Conservation (phyloP, 805 yeast species). For the Millerozyma acaciae region DNA sequence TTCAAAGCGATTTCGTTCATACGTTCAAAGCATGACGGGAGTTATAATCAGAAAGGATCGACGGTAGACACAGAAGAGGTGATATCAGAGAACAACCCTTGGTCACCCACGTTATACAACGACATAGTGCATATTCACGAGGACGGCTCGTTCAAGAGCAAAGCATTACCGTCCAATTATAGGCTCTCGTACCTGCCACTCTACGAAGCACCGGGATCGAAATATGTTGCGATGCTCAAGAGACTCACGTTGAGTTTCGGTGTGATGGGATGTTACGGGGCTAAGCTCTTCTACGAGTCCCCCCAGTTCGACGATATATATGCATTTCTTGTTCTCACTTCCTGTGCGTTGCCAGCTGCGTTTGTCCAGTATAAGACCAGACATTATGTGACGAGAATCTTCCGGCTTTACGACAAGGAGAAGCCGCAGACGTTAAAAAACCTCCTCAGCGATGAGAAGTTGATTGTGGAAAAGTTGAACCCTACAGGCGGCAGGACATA, state of each 20-base stretch:
- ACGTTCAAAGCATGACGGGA: constrained; percentile 12
- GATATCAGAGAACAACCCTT: constrained; percentile 39
- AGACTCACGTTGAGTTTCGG: constrained; percentile 61
- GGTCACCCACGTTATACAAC: constrained; percentile 42
- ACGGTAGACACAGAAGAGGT: constrained; percentile 41
- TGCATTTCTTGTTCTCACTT: constrained; percentile 40
- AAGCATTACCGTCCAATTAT: constrained; percentile 47
- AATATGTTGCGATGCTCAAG: constrained; percentile 59
- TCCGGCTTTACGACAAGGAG: constrained; percentile 61
- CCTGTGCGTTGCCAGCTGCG: constrained; percentile 56
- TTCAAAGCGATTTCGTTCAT: no score
- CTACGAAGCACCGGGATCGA: constrained; percentile 60
- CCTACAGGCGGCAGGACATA: constrained; percentile 63
- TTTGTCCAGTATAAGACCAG: constrained; percentile 48
- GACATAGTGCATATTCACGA: constrained; percentile 42
- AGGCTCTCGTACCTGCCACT: constrained; percentile 59
- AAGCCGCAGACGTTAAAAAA: constrained; percentile 63
- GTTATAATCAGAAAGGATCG: constrained; percentile 25
- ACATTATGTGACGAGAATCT: constrained; percentile 69
- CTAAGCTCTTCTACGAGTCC: constrained; percentile 55
- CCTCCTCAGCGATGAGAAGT: constrained; percentile 56
- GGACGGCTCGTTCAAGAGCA: constrained; percentile 37
- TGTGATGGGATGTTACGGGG: constrained; percentile 56
- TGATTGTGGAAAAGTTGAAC: constrained; percentile 65
- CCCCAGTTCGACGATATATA: constrained; percentile 49